Evolutionary conservation across 805 yeast genomes (phyloP).

Genomic region (Lipomyces orientalis): DNA sequence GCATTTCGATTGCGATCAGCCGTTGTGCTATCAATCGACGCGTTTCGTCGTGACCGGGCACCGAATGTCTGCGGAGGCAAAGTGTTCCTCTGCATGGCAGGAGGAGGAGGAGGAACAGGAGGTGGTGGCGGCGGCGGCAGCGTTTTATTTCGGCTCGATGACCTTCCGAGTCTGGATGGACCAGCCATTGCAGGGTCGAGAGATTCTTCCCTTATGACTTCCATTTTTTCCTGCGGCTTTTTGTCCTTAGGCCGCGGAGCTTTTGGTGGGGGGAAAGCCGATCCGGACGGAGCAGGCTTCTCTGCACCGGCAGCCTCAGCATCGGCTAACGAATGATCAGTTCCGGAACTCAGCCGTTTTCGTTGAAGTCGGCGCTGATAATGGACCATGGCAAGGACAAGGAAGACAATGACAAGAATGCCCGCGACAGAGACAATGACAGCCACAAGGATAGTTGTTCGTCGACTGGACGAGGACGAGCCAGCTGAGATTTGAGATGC

Average conservation of each 20-base stretch:
- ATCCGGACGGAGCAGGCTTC: not conserved
- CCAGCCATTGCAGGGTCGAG: not conserved
- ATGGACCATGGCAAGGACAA: not conserved
- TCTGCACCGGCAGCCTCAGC: not conserved
- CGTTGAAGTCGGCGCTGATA: not conserved
- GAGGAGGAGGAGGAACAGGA: not conserved
- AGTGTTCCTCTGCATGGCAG: not conserved
- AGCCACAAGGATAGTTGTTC: conserved; percentile 3
- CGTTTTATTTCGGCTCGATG: not conserved
- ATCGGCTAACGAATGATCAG: not conserved
- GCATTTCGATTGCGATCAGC: not conserved
- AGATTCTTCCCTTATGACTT: not conserved
- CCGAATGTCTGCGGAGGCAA: not conserved
- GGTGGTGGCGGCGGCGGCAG: not conserved
- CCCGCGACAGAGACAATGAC: conserved; percentile 1
- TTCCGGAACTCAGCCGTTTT: not conserved
- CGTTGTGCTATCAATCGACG: not conserved
- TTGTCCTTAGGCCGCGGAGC: not conserved
- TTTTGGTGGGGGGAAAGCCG: not conserved
- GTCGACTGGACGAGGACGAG: not conserved
- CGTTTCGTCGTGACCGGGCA: not conserved
- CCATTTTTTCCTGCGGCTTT: not conserved
- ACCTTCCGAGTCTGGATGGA: not conserved
- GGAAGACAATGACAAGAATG: not conserved
- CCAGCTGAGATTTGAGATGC: not conserved